Conservation (phyloP, 2,329 filamentous ascomycete genomes). For the Hypomyces perniciosus region DNA sequence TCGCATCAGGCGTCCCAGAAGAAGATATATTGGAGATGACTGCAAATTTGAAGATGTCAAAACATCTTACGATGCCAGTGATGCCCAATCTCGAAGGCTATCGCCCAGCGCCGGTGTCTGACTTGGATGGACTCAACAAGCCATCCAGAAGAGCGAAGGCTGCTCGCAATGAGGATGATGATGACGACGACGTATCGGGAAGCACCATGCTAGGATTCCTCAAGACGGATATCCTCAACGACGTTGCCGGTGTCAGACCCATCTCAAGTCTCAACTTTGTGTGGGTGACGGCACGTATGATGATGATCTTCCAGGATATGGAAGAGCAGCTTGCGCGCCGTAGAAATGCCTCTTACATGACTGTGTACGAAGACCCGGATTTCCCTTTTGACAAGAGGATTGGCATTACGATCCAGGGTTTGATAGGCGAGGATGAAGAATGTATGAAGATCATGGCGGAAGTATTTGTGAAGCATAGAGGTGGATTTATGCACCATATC, state of each 20-base stretch:
- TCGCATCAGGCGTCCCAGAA: background rate
- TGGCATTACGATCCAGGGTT: background rate
- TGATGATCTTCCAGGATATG: conserved; percentile 22
- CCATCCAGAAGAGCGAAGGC: no score
- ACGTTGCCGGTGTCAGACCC: conserved; percentile 14
- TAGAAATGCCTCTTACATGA: conserved; percentile 16
- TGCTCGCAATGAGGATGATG: background rate
- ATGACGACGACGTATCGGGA: background rate
- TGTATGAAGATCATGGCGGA: conserved; percentile 5
- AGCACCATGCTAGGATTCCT: background rate
- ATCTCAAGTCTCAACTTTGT: conserved; percentile 32
- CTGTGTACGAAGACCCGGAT: background rate
- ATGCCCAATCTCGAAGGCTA: no score
- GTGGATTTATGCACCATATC: conserved; percentile 10
- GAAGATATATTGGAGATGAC: no score
- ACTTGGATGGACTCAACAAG: no score
- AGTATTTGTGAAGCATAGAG: background rate
- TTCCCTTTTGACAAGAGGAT: background rate
- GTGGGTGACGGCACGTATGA: conserved; percentile 18
- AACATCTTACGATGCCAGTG: no score
- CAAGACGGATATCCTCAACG: background rate
- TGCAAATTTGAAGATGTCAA: no score
- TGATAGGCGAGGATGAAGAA: background rate
- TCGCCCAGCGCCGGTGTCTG: no score
- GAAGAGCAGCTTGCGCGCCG: conserved; percentile 22